These are phyloP conservation scores for Cutaneotrichosporon spelunceum DNA, from an alignment of 1,284 basidiomycete genomes.

Conservation along the genomic window DNA sequence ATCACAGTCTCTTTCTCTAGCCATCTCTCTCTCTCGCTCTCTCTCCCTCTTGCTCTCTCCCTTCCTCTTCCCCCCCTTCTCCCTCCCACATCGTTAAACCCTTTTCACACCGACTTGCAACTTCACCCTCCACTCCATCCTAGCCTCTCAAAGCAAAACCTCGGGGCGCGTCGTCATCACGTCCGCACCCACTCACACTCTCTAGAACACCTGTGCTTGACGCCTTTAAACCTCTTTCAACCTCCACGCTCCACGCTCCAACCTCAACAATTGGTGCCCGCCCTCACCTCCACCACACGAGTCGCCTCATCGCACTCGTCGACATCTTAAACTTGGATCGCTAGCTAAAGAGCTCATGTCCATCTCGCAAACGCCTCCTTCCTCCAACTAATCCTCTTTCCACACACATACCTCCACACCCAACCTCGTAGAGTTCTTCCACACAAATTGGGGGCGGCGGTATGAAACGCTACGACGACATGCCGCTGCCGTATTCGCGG, in stretches of 20 bases:
- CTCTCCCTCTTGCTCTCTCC: neutral
- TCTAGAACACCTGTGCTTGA: neutral
- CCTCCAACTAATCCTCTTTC: neutral
- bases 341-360: neutral
- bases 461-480: constrained; percentile 36
- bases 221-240: neutral
- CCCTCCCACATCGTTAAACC: too few species aligned
- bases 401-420: neutral
- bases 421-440: neutral
- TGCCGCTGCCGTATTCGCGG: constrained; percentile 44
- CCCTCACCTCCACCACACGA: neutral
- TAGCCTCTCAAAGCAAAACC: neutral
- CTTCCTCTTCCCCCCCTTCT: neutral
- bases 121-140: neutral
- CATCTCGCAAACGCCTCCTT: neutral
- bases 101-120: neutral
- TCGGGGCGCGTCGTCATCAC: neutral
- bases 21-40: neutral
- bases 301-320: neutral
- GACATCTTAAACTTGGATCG: neutral
- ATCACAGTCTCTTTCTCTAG: neutral
- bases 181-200: neutral
- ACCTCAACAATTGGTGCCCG: too few species aligned
- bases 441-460: neutral
- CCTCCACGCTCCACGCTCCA: neutral